Conservation (phyloP, 805 yeast species). For the Grigorovia jiainica region DNA sequence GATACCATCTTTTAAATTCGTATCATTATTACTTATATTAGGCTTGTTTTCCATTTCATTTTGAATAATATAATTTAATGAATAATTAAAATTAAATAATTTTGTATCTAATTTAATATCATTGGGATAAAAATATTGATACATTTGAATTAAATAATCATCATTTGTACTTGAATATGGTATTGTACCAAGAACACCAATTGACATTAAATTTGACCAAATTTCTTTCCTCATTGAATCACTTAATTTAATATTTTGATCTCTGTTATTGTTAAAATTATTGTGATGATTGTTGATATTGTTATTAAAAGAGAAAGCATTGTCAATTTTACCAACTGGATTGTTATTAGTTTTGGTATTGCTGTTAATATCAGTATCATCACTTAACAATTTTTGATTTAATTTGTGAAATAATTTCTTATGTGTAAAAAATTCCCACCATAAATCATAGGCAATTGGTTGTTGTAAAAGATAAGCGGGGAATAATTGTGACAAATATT, state of each 20-base stretch:
- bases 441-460: constrained; percentile 24
- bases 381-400: background rate
- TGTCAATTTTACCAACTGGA: background rate
- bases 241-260: constrained; percentile 1
- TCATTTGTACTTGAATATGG: constrained; percentile 24
- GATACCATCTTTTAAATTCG: background rate
- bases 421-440: constrained; percentile 19
- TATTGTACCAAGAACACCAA: constrained; percentile 27
- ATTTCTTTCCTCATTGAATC: constrained; percentile 19
- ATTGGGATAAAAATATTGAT: constrained; percentile 24
- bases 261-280: background rate
- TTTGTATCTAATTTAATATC: background rate
- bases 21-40: background rate
- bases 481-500: constrained; percentile 18
- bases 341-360: background rate
- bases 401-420: constrained; percentile 17
- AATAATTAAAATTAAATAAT: background rate
- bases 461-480: constrained; percentile 27
- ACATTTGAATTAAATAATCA: constrained; percentile 24
- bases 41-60: background rate
- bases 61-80: background rate
- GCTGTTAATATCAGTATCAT: background rate
- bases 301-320: no score
- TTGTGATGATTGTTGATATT: background rate
- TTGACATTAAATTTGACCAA: constrained; percentile 24